Conservation (phyloP, 2,329 filamentous ascomycete genomes). For the Coniosporium tulheliwenetii region DNA sequence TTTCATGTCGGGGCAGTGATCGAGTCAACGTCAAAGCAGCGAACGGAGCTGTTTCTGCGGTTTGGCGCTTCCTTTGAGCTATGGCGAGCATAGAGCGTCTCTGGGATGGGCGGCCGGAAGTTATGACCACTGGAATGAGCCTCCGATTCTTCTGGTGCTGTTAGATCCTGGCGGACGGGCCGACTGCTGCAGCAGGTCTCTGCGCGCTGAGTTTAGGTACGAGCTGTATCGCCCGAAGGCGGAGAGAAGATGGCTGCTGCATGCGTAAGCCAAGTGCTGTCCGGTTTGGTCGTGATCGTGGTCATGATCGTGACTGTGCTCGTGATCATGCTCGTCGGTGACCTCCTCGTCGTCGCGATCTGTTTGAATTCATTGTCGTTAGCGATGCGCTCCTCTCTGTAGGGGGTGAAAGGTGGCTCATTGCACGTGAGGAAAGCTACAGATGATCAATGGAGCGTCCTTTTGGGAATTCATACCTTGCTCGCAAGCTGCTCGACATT, state of each 20-base stretch:
- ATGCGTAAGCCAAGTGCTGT: neutral
- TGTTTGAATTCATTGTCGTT: too few species aligned
- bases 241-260: constrained; percentile 2
- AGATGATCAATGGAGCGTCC: too few species aligned
- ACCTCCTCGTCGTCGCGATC: too few species aligned
- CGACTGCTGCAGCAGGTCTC: constrained; percentile 4
- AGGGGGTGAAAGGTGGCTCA: too few species aligned
- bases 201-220: constrained; percentile 1
- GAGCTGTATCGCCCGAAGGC: constrained; percentile 2
- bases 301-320: neutral
- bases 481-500: neutral
- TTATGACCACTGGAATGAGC: neutral
- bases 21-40: too few species aligned
- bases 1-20: neutral
- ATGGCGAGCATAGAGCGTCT: too few species aligned
- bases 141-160: constrained; percentile 1
- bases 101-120: neutral
- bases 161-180: constrained; percentile 1
- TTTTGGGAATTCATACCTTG: neutral
- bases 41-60: too few species aligned
- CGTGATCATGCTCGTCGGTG: too few species aligned
- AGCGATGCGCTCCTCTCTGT: too few species aligned
- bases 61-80: too few species aligned
- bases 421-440: too few species aligned
- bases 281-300: neutral